These are phyloP conservation scores for Pleodorina starrii DNA, from an alignment of 139 green algal genomes.

Conservation along the genomic window DNA sequence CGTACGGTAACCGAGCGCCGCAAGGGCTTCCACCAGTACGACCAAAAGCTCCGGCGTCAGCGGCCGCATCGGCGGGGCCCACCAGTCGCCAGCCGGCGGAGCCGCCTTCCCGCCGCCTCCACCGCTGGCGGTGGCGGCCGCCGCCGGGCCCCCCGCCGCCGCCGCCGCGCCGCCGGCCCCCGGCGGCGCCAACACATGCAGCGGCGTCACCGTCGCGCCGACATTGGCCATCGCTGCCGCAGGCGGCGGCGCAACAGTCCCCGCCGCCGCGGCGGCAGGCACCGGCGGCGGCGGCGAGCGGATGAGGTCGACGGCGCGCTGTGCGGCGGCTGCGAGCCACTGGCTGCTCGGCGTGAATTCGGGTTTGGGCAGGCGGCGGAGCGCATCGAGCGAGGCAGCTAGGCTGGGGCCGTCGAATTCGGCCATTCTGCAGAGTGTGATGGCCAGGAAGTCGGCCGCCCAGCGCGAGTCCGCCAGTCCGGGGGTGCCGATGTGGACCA, in stretches of 20 bases:
- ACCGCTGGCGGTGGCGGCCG: background rate
- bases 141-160: background rate
- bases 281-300: background rate
- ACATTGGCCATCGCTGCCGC: background rate
- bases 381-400: background rate
- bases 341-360: constrained; percentile 41
- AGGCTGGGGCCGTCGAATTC: constrained; percentile 44
- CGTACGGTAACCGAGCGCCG: constrained; percentile 15
- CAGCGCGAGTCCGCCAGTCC: constrained; percentile 39
- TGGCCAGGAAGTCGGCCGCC: constrained; percentile 49
- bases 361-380: constrained; percentile 43
- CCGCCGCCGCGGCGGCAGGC: background rate
- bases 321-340: constrained; percentile 16
- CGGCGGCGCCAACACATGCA: background rate
- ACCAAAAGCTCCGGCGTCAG: background rate
- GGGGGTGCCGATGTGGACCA: constrained; percentile 28
- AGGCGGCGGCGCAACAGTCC: background rate
- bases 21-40: constrained; percentile 2
- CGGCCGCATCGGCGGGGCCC: constrained; percentile 4
- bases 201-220: background rate
- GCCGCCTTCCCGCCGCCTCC: background rate
- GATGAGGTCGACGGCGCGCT: constrained; percentile 18
- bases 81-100: background rate
- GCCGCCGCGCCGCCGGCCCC: background rate
- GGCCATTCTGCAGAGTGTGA: constrained; percentile 27